Conservation (phyloP, 768 basidiomycete genomes). For the Lanmaoa rubissima region DNA sequence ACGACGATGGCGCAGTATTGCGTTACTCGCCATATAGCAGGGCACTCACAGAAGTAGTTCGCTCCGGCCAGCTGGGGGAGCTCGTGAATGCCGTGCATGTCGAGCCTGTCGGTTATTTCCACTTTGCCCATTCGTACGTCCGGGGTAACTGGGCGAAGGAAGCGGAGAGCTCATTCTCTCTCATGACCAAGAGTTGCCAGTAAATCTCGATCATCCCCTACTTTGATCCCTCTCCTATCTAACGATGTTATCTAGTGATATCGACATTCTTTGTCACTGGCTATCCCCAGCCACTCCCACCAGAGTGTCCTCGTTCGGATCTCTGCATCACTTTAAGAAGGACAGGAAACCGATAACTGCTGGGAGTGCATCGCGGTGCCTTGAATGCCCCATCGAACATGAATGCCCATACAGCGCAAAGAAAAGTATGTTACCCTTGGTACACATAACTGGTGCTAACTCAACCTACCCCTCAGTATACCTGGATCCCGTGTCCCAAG, state of each 20-base stretch:
- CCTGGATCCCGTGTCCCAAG: slow-evolving; percentile 62
- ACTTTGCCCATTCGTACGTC: slow-evolving; percentile 90
- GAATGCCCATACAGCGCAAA: slow-evolving; percentile 87
- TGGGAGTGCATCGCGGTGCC: slow-evolving; percentile 65
- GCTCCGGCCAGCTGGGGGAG: slow-evolving; percentile 67
- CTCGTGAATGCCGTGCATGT: slow-evolving; percentile 82
- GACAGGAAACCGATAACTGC: slow-evolving; percentile 67
- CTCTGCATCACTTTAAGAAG: slow-evolving; percentile 77
- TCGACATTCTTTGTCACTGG: slow-evolving; percentile 82
- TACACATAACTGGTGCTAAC: background rate
- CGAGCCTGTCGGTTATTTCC: slow-evolving; percentile 84
- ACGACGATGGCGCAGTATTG: slow-evolving; percentile 50
- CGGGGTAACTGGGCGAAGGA: slow-evolving; percentile 80
- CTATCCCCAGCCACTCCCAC: slow-evolving; percentile 61
- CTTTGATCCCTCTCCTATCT: slow-evolving; percentile 2
- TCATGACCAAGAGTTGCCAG: slow-evolving; percentile 93
- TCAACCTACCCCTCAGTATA: slow-evolving; percentile 56
- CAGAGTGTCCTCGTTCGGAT: slow-evolving; percentile 84
- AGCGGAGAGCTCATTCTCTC: slow-evolving; percentile 66
- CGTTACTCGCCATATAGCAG: slow-evolving; percentile 83
- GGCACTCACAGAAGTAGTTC: slow-evolving; percentile 67
- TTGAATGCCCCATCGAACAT: slow-evolving; percentile 70
- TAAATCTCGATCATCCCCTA: slow-evolving; percentile 35
- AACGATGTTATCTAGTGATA: slow-evolving; percentile 52
- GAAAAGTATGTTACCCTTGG: slow-evolving; percentile 50